Base-by-base conservation (phyloP, 257 asterid genomes). In the Lithospermum erythrorhizon region DNA sequence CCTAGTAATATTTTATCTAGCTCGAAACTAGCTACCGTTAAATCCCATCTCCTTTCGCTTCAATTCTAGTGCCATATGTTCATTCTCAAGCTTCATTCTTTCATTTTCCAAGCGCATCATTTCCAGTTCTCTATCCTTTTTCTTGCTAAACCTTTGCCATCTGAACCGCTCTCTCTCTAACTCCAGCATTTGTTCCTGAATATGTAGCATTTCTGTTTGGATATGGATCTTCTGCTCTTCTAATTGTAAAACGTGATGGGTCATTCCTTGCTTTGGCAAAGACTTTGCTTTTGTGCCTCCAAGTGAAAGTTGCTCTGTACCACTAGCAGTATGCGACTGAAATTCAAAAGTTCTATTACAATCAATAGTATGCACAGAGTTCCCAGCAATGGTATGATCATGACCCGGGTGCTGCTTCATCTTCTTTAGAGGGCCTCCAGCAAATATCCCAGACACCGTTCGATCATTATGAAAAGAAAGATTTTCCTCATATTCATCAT, bases 401-500 rank as follows among this genome's bases (percentile, higher is more conserved):
- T 13, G 32, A 56, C 60, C 74, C 57, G 58, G 76, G 53, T 62
- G 53, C 19, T 52, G 77, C 62, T 68, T 73, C 30, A 68, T 24
- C 63, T 65, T 65, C 64, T 77, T 77, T 6, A 53, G 11, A 13
- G 76, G 63, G 48, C 69, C 71, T 32, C 71, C 76, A 8, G 49
- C 17, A 1, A 53, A 18, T 47, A 52, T 32, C 56, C 70, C 68
- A 63, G 55, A 61, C 57, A 65, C 30, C 59, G 56, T 24, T 21
- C 55, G 74, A 45, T 73, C 73, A 45, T 60, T 76, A 29, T 59
- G 67, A 20, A 68, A 30, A 15, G 41, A 47, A 23, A 61, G 73
- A 73, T 57, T 71, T 60, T 79, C 88, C 62, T 78, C 91, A 8
- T 53, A 65, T 19, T 72, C 90, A 53, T 78, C 82, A 25, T 35